Conservation (phyloP, 2,329 filamentous ascomycete species). For the Cadophora sp. region DNA sequence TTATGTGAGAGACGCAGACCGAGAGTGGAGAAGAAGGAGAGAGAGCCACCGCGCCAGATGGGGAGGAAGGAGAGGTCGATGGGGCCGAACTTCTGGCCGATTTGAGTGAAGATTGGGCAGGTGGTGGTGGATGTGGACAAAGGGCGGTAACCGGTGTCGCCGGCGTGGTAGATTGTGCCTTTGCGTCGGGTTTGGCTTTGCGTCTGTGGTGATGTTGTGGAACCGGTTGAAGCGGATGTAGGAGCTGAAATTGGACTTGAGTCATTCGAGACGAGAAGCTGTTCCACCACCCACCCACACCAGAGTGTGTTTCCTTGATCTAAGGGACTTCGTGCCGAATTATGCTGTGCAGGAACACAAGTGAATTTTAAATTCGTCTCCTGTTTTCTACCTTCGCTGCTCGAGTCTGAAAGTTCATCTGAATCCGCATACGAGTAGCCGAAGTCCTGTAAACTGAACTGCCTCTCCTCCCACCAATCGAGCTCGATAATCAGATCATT, state of each 20-base stretch:
- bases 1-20: slow-evolving; percentile 34
- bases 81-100: slow-evolving; percentile 79
- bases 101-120: slow-evolving; percentile 82
- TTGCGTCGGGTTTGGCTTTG: slow-evolving; percentile 71
- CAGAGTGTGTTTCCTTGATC: slow-evolving; percentile 79
- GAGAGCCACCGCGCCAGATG: slow-evolving; percentile 62
- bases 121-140: slow-evolving; percentile 71
- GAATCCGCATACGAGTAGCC: slow-evolving; percentile 23
- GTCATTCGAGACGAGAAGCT: slow-evolving; percentile 27
- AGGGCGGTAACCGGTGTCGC: slow-evolving; percentile 66
- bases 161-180: slow-evolving; percentile 86
- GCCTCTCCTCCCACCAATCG: slow-evolving; percentile 90
- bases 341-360: slow-evolving; percentile 85
- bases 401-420: neutral
- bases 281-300: slow-evolving; percentile 80
- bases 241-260: neutral
- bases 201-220: neutral
- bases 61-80: slow-evolving; percentile 91
- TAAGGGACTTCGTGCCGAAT: slow-evolving; percentile 68
- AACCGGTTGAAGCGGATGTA: neutral
- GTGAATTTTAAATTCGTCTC: slow-evolving; percentile 46
- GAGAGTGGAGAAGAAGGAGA: slow-evolving; percentile 34
- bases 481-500: slow-evolving; percentile 75
- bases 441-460: slow-evolving; percentile 61
- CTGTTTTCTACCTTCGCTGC: slow-evolving; percentile 68